These are phyloP conservation scores for Penicillium sclerotigenum DNA, from an alignment of 2,329 filamentous ascomycete genomes.

Conservation along the genomic window DNA sequence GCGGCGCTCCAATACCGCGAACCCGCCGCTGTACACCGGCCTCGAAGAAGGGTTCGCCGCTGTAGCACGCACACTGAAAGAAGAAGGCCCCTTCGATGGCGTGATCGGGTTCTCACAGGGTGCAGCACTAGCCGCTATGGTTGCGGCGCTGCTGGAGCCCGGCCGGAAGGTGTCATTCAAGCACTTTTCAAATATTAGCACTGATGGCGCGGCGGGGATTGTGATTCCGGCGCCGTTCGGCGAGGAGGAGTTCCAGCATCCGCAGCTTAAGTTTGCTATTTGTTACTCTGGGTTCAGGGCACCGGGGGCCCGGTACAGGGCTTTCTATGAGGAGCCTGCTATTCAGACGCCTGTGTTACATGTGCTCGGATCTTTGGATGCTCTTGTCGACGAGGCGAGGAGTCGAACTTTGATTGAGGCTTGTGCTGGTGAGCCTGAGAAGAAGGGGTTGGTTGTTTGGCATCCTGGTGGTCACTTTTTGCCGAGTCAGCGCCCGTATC, in stretches of 20 bases:
- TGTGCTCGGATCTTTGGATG: conserved; percentile 78
- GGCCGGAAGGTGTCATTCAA: conserved; percentile 49
- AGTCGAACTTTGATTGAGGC: conserved; percentile 65
- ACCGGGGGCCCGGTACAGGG: conserved; percentile 58
- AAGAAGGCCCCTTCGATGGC: conserved; percentile 69
- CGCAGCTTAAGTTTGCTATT: conserved; percentile 66
- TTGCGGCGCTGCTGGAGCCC: conserved; percentile 68
- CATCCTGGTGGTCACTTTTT: conserved; percentile 91
- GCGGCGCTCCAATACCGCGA: conserved; percentile 60
- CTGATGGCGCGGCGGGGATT: conserved; percentile 38
- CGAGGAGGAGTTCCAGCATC: conserved; percentile 41
- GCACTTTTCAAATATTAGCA: conserved; percentile 27
- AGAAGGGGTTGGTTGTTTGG: conserved; percentile 56
- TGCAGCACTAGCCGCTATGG: conserved; percentile 66
- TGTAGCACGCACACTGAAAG: conserved; percentile 61
- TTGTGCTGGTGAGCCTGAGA: conserved; percentile 55
- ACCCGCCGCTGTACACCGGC: conserved; percentile 62
- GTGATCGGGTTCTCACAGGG: conserved; percentile 83
- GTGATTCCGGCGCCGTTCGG: conserved; percentile 52
- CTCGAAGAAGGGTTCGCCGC: conserved; percentile 65
- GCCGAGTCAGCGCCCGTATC: conserved; percentile 77
- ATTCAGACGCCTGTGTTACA: conserved; percentile 77
- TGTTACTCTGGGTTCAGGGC: conserved; percentile 76
- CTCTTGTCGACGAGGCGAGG: conserved; percentile 76
- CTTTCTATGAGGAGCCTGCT: conserved; percentile 67